A percentile compares a stretch with the other conserved stretches of the same genome.
phyloP scores from a whole-genome alignment of 1,284 basidiomycete species.

The Vanrija sp. region DNA sequence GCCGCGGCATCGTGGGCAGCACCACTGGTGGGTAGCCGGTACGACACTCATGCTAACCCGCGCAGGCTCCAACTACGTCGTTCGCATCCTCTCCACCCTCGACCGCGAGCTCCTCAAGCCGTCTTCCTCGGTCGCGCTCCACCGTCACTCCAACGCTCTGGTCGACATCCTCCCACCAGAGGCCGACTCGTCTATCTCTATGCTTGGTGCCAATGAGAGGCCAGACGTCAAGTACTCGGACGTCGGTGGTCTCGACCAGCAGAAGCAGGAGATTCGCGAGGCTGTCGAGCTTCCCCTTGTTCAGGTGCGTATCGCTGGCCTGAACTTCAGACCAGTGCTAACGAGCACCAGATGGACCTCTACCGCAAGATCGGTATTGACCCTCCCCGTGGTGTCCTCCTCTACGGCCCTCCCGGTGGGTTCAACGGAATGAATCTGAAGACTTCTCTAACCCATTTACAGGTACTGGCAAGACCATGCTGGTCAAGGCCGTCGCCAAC shows the following conservation, averaged over 20 bases:
- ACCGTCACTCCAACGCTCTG: slow-evolving; percentile 96
- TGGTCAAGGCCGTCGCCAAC: slow-evolving; percentile 97
- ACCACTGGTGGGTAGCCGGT: slow-evolving; percentile 63
- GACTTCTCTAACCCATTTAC: slow-evolving; percentile 8
- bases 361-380: slow-evolving; percentile 99
- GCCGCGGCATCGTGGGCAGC: slow-evolving; percentile 94
- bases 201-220: slow-evolving; percentile 89
- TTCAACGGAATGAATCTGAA: neutral
- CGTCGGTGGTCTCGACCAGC: slow-evolving; percentile 94
- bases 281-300: slow-evolving; percentile 97
- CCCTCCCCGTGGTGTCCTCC: slow-evolving; percentile 87
- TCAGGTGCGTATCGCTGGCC: slow-evolving; percentile 31
- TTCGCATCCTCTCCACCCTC: slow-evolving; percentile 93
- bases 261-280: slow-evolving; percentile 99
- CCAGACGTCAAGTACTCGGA: slow-evolving; percentile 86
- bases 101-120: slow-evolving; percentile 97
- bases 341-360: slow-evolving; percentile 74
- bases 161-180: slow-evolving; percentile 98
- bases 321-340: neutral
- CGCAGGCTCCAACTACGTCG: slow-evolving; percentile 90
- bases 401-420: slow-evolving; percentile 86
- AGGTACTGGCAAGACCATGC: slow-evolving; percentile 99
- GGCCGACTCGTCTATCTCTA: slow-evolving; percentile 93
- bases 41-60: neutral
- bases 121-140: slow-evolving; percentile 92